Conservation (phyloP, 1,139 yeast genomes). For the Blastobotrys buckinghamii region DNA sequence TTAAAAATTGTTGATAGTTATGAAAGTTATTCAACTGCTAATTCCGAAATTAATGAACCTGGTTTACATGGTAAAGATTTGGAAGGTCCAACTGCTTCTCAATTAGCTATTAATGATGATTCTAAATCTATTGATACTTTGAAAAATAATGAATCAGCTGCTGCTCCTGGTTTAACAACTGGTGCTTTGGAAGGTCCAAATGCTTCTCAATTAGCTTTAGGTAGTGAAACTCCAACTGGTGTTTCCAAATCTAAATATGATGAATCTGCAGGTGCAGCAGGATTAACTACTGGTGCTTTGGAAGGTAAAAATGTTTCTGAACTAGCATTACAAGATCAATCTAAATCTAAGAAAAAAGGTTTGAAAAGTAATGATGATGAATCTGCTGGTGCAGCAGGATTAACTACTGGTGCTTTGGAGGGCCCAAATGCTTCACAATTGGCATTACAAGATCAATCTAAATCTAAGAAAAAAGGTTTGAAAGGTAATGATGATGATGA, state of each 20-base stretch:
- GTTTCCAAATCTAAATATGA: no score
- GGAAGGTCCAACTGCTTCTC: slow-evolving; percentile 3
- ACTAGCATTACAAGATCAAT: neutral
- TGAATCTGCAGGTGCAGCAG: neutral
- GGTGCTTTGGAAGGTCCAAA: slow-evolving; percentile 7
- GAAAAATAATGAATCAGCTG: neutral
- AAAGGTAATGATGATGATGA: neutral
- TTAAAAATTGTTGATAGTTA: neutral
- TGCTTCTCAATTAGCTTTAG: neutral
- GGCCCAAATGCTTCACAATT: slow-evolving; percentile 2
- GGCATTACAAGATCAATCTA: neutral
- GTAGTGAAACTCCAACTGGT: neutral
- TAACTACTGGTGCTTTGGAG: slow-evolving; percentile 1
- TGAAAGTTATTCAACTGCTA: neutral
- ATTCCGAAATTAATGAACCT: neutral
- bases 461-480: no score
- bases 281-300: slow-evolving; percentile 1
- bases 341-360: no score
- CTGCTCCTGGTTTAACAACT: neutral
- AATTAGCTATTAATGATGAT: neutral
- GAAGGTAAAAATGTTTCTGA: slow-evolving; percentile 3
- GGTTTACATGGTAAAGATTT: neutral
- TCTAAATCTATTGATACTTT: no score
- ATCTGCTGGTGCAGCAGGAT: neutral
- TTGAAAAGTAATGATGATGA: neutral